phyloP scores from a whole-genome alignment of 306 rosid genomes.

The Lablab purpureus region DNA sequence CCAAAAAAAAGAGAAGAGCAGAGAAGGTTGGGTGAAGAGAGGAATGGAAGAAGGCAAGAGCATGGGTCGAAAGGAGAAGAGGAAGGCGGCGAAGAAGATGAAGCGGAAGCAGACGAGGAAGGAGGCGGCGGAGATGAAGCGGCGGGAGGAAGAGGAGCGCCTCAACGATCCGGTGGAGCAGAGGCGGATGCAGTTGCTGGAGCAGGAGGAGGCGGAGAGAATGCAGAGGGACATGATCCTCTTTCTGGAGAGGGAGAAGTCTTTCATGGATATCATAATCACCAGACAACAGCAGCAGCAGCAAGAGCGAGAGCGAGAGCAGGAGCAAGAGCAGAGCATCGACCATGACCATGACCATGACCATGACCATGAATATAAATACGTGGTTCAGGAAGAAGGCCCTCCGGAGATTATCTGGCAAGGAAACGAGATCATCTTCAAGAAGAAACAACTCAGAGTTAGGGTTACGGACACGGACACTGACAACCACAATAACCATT shows the following conservation, averaged over 20 bases:
- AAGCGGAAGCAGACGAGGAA: conserved; percentile 77
- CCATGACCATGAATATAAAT: conserved; percentile 66
- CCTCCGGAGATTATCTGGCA: conserved; percentile 84
- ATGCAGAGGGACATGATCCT: conserved; percentile 59
- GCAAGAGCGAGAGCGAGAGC: background rate
- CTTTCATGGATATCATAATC: conserved; percentile 55
- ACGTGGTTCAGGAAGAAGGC: conserved; percentile 64
- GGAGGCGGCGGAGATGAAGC: conserved; percentile 66
- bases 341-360: conserved; percentile 14
- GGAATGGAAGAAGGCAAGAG: conserved; percentile 26
- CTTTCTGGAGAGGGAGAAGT: conserved; percentile 77
- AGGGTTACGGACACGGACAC: conserved; percentile 42
- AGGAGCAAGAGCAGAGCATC: background rate
- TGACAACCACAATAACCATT: background rate
- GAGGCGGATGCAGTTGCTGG: conserved; percentile 48
- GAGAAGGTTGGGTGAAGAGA: background rate
- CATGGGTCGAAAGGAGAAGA: conserved; percentile 78
- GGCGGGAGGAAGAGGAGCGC: conserved; percentile 64
- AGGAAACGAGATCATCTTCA: conserved; percentile 85
- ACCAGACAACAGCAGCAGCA: background rate
- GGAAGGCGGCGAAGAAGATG: conserved; percentile 79
- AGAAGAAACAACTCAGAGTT: conserved; percentile 62
- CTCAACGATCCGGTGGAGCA: conserved; percentile 76
- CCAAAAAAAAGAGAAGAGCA: background rate
- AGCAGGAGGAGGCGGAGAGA: conserved; percentile 74